A percentile compares a stretch with the other conserved stretches of the same genome.
These are phyloP conservation scores for Colletotrichum noveboracense DNA, from an alignment of 2,329 filamentous ascomycete species.

Conservation along the genomic window DNA sequence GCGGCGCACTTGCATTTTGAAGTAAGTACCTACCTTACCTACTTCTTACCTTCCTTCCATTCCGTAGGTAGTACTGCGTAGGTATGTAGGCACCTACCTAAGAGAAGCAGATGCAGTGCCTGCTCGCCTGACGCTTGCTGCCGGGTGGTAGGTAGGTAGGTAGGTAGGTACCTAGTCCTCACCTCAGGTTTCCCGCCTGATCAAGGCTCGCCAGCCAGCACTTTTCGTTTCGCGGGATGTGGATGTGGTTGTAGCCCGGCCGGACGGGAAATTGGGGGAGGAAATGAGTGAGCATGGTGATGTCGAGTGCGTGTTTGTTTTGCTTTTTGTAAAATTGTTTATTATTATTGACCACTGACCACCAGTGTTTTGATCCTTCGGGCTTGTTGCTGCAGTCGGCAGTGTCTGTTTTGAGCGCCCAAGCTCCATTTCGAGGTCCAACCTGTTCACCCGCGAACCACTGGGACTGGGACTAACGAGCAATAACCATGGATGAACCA, in stretches of 20 bases:
- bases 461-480: background rate
- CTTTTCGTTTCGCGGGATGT: background rate
- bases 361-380: background rate
- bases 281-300: background rate
- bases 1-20: background rate
- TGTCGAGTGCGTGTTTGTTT: background rate
- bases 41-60: background rate
- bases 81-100: background rate
- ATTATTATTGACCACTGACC: background rate
- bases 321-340: background rate
- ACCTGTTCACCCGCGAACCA: background rate
- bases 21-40: background rate
- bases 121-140: background rate
- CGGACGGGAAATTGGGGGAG: background rate
- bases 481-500: constrained; percentile 11
- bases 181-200: background rate
- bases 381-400: background rate
- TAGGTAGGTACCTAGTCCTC: background rate
- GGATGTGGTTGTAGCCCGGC: background rate
- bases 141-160: background rate
- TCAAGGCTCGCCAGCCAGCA: background rate
- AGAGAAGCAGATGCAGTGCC: background rate
- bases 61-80: background rate
- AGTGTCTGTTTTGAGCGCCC: background rate
- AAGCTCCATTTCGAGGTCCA: background rate